These are phyloP conservation scores for Thozetella sp. DNA, from an alignment of 495 filamentous ascomycete species.

Conservation along the genomic window DNA sequence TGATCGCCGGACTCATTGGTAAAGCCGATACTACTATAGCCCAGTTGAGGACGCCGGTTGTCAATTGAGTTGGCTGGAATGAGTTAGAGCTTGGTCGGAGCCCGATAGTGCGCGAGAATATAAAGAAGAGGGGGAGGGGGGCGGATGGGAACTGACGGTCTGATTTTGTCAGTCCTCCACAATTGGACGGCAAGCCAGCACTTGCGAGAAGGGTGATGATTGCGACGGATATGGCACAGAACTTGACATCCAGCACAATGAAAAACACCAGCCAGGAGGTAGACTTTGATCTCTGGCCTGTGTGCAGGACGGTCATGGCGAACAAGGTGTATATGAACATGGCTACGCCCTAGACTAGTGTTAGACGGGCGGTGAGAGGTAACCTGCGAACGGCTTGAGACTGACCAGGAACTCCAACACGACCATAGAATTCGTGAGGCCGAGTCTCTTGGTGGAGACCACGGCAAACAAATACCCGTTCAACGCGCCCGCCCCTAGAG, in stretches of 20 bases:
- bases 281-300: slow-evolving; percentile 20
- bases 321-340: slow-evolving; percentile 33
- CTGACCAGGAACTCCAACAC: slow-evolving; percentile 38
- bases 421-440: slow-evolving; percentile 25
- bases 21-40: slow-evolving; percentile 27
- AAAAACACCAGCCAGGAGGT: slow-evolving; percentile 22
- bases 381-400: neutral
- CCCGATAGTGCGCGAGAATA: slow-evolving; percentile 5
- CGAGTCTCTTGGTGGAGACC: slow-evolving; percentile 21
- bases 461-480: slow-evolving; percentile 37
- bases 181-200: slow-evolving; percentile 33
- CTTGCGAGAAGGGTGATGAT: slow-evolving; percentile 31
- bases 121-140: neutral
- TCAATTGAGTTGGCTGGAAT: slow-evolving; percentile 6
- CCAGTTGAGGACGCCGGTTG: slow-evolving; percentile 5
- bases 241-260: slow-evolving; percentile 25
- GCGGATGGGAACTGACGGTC: slow-evolving; percentile 14
- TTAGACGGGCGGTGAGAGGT: neutral
- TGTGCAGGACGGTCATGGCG: slow-evolving; percentile 29
- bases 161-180: slow-evolving; percentile 28
- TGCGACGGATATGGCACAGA: slow-evolving; percentile 23
- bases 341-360: slow-evolving; percentile 22
- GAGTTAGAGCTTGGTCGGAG: no score
- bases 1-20: slow-evolving; percentile 13
- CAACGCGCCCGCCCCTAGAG: slow-evolving; percentile 23